phyloP scores from a whole-genome alignment of 1,284 basidiomycete species.

The Vanrija humicola region DNA sequence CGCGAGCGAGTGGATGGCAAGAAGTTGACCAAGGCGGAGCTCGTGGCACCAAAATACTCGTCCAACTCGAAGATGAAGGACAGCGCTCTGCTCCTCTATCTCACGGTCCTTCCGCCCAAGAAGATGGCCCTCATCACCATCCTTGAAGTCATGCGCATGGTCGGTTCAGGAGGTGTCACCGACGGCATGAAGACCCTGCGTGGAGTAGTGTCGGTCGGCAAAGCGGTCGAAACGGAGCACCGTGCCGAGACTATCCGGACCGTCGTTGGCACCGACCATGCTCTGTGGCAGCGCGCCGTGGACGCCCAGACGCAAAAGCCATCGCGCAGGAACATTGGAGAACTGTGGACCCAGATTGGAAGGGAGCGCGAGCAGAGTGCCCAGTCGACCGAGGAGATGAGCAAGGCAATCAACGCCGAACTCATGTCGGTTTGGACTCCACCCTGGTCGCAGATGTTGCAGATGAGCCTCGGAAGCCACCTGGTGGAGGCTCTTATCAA shows the following conservation, averaged over 20 bases:
- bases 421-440: slow-evolving; percentile 65
- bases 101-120: slow-evolving; percentile 69
- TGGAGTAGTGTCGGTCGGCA: slow-evolving; percentile 76
- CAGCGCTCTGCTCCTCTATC: slow-evolving; percentile 53
- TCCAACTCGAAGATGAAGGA: slow-evolving; percentile 26
- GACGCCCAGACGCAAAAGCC: slow-evolving; percentile 38
- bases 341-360: slow-evolving; percentile 44
- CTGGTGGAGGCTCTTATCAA: slow-evolving; percentile 81
- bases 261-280: slow-evolving; percentile 45
- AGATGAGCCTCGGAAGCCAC: slow-evolving; percentile 77
- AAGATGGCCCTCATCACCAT: slow-evolving; percentile 86
- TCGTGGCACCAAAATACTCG: slow-evolving; percentile 11
- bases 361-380: slow-evolving; percentile 54
- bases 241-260: slow-evolving; percentile 73
- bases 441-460: slow-evolving; percentile 72
- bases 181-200: slow-evolving; percentile 90
- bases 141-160: slow-evolving; percentile 81
- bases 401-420: slow-evolving; percentile 60
- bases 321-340: slow-evolving; percentile 18
- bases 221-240: slow-evolving; percentile 82
- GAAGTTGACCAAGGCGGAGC: slow-evolving; percentile 7
- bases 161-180: slow-evolving; percentile 68
- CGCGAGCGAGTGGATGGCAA: slow-evolving; percentile 45
- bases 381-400: slow-evolving; percentile 1
- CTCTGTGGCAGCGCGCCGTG: slow-evolving; percentile 31